Evolutionary conservation across 2,329 filamentous ascomycete genomes (phyloP), one percentile per base, ranked within the genome.

Genomic region (Sclerotinia sclerotiorum): DNA sequence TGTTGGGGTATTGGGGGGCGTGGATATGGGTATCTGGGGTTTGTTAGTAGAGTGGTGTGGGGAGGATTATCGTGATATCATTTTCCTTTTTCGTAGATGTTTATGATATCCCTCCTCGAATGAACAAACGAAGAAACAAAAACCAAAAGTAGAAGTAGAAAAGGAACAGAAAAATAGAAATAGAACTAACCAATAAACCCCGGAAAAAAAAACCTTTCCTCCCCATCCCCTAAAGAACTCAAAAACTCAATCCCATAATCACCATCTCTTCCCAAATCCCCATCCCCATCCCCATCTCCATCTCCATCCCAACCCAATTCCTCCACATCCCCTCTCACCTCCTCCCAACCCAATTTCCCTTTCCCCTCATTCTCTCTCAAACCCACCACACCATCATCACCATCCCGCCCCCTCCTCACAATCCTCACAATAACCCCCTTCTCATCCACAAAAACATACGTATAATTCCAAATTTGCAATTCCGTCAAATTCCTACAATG

Each of bases 1-100:
- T 87, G 77, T 99, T 99, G 69, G 94, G 93, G 76, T 97, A 97
- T 81, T 99, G 95, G 0, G 94, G 87, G 11, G 95, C 95, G 78
- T 99, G 95, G 69, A 97, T 91, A 78, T 99, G 95, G 0, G 95
- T 97, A 79, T 99, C 94, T 94, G 71, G 17, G 24, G 13, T 17
- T 51, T 42, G 65, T 68, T 21, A 68, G 51, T 49, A n/a, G 32
- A 15, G 13, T n/a, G 15, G 13, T 42, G 15, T 42, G 19, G 35
- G 5, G n/a, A 46, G 52, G 35, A 8, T 19, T 51, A 21, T 44
- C 27, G 58, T 49, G 21, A 61, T 35, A 8, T 35, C 3, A 11
- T 35, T 3, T 5, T 49, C n/a, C n/a, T n/a, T 15, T 19, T 27
- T 13, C 4, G 2, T 17, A 21, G 29, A 24, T 35, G 27, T 61